Evolutionary conservation across 495 filamentous ascomycete species (phyloP), one percentile per base, ranked within the genome.

Genomic region (Penicillium canescens): DNA sequence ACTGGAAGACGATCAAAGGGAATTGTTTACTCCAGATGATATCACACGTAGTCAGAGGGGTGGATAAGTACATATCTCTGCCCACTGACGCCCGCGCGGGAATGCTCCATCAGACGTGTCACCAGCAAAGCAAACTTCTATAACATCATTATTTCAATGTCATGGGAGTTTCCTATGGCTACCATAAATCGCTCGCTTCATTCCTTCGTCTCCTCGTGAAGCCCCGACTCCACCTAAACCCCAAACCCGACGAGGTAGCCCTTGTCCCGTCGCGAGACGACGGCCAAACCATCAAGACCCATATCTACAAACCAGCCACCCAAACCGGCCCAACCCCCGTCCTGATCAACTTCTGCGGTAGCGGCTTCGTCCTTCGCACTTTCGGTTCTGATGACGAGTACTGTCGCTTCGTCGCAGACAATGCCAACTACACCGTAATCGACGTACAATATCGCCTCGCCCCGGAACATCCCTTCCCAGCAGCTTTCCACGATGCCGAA

Each of bases 381-480:
- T 75, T 75, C 52, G 75, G 75, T 16, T 55, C 45, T 11, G 74
- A 78, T 44, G 70, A 78, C 38, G 60, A 66, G 39, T 78, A 68
- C 48, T 77, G 72, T 42, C 72, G 68, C 3, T 57, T 55, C 33
- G 52, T 78, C 46, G 66, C 66, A 34, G 55, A 56, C 21, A 50
- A 66, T 10, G 70, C 75, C n/a, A 56, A 57, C 7, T 73, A 77
- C 53, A 69, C 67, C 6, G 72, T 77, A 8, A 59, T 77, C 23
- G 75, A 78, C 53, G 82, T 91, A 2, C 81, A 87, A 23, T 96
- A 96, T 69, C 81, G 90, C 9, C 81, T 95, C 4, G 83, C 89
- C 2, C 91, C 91, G 2, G 87, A 93, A 65, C 56, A 86, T 51
- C 80, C 86, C 1, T 93, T 93, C 66, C 89, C 89, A 11, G 78